Evolutionary conservation across 2,329 filamentous ascomycete species (phyloP).

Genomic region (Fusarium sp.): DNA sequence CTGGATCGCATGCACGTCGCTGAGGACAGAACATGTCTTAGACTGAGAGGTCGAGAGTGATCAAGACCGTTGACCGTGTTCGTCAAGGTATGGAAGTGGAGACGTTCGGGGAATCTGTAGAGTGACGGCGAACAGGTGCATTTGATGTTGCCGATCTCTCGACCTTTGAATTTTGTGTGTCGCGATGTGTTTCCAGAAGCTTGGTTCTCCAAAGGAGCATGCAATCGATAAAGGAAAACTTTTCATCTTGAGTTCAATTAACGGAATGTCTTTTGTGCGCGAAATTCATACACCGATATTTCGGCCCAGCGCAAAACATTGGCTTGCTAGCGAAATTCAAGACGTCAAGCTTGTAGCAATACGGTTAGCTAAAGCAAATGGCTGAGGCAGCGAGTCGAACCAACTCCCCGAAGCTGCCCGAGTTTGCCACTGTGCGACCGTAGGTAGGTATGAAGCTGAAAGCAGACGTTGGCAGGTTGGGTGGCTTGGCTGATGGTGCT

Average conservation of each 20-base stretch:
- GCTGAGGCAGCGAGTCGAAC: slow-evolving; percentile 13
- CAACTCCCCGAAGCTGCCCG: slow-evolving; percentile 41
- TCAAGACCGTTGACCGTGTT: slow-evolving; percentile 21
- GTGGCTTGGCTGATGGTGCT: slow-evolving; percentile 14
- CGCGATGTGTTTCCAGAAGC: background rate
- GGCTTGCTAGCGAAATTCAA: slow-evolving; percentile 15
- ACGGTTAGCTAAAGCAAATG: slow-evolving; percentile 27
- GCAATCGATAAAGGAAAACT: background rate
- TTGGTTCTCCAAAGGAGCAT: background rate
- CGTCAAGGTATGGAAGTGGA: slow-evolving; percentile 18
- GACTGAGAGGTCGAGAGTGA: slow-evolving; percentile 13
- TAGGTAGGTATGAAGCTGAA: slow-evolving; percentile 2
- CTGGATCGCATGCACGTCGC: slow-evolving; percentile 24
- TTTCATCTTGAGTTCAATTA: background rate
- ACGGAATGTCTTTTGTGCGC: slow-evolving; percentile 15
- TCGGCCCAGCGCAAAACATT: slow-evolving; percentile 10
- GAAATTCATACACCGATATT: slow-evolving; percentile 35
- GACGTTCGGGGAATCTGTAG: slow-evolving; percentile 6
- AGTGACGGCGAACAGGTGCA: slow-evolving; percentile 5
- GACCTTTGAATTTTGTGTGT: background rate
- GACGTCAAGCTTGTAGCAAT: slow-evolving; percentile 20
- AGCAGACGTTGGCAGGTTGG: slow-evolving; percentile 3
- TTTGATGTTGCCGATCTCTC: slow-evolving; percentile 5
- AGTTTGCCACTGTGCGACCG: slow-evolving; percentile 12
- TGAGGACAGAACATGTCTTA: slow-evolving; percentile 23